These are phyloP conservation scores for Sanchytrium tribonematis DNA, from an alignment of 371 early-diverging fungal species.

Conservation along the genomic window DNA sequence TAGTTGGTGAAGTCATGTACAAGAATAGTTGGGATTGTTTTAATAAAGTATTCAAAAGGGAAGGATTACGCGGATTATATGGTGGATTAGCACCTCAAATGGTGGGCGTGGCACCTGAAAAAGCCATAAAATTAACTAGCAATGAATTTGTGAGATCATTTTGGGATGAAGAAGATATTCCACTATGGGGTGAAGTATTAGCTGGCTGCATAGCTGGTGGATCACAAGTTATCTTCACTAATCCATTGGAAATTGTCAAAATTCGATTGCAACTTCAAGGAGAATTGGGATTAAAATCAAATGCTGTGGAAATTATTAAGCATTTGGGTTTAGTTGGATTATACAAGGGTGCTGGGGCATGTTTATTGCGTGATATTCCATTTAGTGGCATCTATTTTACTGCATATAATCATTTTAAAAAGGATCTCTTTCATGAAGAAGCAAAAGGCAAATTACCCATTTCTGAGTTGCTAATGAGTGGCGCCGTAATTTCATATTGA, in stretches of 20 bases:
- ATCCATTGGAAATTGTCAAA: constrained; percentile 90
- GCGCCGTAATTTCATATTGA: no score
- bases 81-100: constrained; percentile 86
- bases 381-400: constrained; percentile 92
- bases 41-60: constrained; percentile 65
- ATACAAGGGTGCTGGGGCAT: constrained; percentile 79
- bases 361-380: constrained; percentile 78
- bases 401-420: constrained; percentile 70
- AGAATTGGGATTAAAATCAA: constrained; percentile 22
- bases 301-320: constrained; percentile 65
- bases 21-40: constrained; percentile 80
- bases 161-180: constrained; percentile 29
- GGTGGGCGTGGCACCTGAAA: constrained; percentile 76
- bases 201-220: constrained; percentile 70
- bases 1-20: constrained; percentile 70
- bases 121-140: constrained; percentile 89
- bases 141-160: constrained; percentile 67
- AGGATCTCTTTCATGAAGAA: constrained; percentile 47
- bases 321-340: constrained; percentile 65
- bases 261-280: constrained; percentile 80
- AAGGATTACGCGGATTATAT: constrained; percentile 68
- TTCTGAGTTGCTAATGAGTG: constrained; percentile 53
- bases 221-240: constrained; percentile 71
- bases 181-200: constrained; percentile 46
- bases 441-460: constrained; percentile 37